Conservation (phyloP, 2,329 filamentous ascomycete genomes). For the Fusarium poae region DNA sequence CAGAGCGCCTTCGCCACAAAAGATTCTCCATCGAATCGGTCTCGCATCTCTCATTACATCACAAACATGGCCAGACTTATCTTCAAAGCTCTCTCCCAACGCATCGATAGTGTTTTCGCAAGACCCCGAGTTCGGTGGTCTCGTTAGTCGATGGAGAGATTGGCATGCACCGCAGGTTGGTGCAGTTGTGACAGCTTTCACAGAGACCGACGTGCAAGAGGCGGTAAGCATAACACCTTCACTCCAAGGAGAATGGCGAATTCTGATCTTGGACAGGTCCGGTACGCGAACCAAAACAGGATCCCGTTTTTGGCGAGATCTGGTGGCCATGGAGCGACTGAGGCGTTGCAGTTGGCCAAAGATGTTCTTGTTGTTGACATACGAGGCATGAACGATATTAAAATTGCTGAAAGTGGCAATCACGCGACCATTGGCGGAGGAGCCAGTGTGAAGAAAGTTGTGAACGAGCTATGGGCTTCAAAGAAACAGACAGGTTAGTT, state of each 20-base stretch:
- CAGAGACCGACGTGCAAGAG: conserved; percentile 33
- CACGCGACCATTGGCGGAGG: conserved; percentile 21
- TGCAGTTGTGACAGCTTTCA: conserved; percentile 18
- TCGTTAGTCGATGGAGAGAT: conserved; percentile 30
- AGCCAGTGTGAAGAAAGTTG: conserved; percentile 23
- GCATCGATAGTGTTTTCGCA: conserved; percentile 18
- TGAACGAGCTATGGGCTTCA: conserved; percentile 11
- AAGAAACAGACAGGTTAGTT: conserved; percentile 34
- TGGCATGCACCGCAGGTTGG: conserved; percentile 32
- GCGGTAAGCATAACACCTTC: background rate
- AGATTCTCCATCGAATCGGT: conserved; percentile 15
- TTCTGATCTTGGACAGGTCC: conserved; percentile 14
- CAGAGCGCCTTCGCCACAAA: conserved; percentile 1
- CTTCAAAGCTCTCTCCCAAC: conserved; percentile 13
- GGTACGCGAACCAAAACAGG: conserved; percentile 22
- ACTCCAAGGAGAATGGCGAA: accelerated
- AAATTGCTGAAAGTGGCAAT: conserved; percentile 1
- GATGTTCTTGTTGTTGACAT: conserved; percentile 27
- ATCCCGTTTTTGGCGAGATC: conserved; percentile 32
- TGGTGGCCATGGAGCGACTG: conserved; percentile 31
- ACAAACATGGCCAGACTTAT: conserved; percentile 20
- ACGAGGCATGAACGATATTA: conserved; percentile 2
- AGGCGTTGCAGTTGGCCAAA: conserved; percentile 25
- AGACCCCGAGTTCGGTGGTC: background rate
- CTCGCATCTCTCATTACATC: conserved; percentile 12